Conservation (phyloP, 2,329 filamentous ascomycete genomes). For the Curvularia eragrostidis region DNA sequence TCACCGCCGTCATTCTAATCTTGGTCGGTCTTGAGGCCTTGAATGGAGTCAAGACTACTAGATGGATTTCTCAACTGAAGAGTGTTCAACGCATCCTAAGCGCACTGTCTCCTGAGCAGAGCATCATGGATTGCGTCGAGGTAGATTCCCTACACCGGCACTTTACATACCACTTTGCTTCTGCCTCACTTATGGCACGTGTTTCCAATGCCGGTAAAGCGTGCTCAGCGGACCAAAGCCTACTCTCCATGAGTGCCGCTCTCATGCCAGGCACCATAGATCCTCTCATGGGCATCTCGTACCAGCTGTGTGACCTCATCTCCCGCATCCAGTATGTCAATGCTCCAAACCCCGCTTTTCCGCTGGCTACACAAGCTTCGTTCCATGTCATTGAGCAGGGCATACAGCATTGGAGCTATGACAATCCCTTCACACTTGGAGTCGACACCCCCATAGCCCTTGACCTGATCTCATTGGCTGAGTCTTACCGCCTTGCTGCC, state of each 20-base stretch:
- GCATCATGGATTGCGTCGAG: slow-evolving; percentile 37
- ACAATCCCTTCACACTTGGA: slow-evolving; percentile 38
- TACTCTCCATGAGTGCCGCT: slow-evolving; percentile 27
- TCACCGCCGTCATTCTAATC: slow-evolving; percentile 44
- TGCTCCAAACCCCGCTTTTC: slow-evolving; percentile 42
- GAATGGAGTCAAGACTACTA: slow-evolving; percentile 43
- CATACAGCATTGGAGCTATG: slow-evolving; percentile 45
- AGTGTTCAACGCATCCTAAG: slow-evolving; percentile 43
- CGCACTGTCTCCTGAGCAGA: slow-evolving; percentile 33
- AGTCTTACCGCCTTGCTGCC: slow-evolving; percentile 44
- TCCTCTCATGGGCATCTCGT: slow-evolving; percentile 47
- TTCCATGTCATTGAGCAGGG: slow-evolving; percentile 42
- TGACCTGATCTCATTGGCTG: slow-evolving; percentile 46
- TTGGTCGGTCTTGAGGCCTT: slow-evolving; percentile 46
- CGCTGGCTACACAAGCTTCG: slow-evolving; percentile 41
- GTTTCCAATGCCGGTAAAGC: slow-evolving; percentile 29
- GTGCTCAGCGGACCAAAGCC: slow-evolving; percentile 27
- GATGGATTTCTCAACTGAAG: slow-evolving; percentile 46
- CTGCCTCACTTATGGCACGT: slow-evolving; percentile 45
- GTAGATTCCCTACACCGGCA: slow-evolving; percentile 45
- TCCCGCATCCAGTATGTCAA: slow-evolving; percentile 45
- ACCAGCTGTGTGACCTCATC: slow-evolving; percentile 44
- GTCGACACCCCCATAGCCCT: slow-evolving; percentile 43
- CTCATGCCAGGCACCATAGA: slow-evolving; percentile 40
- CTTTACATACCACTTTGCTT: slow-evolving; percentile 48